These are phyloP conservation scores for Huiozyma naganishii DNA, from an alignment of 805 yeast species.

Conservation along the genomic window DNA sequence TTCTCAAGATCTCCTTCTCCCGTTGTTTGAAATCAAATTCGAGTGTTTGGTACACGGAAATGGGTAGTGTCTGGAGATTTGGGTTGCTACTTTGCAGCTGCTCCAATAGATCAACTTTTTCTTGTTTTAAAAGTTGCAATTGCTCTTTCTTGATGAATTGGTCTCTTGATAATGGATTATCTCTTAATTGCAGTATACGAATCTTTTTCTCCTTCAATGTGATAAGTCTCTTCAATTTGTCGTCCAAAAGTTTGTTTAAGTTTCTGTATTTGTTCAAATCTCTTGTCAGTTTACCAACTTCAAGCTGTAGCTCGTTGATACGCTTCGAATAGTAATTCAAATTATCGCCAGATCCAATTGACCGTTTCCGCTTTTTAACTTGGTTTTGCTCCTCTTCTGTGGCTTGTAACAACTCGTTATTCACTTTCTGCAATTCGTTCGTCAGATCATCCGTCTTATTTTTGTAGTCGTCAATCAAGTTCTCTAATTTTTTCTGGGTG, in stretches of 20 bases:
- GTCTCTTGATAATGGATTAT: conserved; percentile 53
- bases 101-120: conserved; percentile 45
- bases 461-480: conserved; percentile 46
- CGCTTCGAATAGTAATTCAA: conserved; percentile 20
- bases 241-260: conserved; percentile 28
- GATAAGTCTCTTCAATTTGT: conserved; percentile 29
- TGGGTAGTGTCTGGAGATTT: conserved; percentile 37
- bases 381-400: conserved; percentile 8
- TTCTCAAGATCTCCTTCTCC: conserved; percentile 37
- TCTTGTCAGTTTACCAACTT: conserved; percentile 31
- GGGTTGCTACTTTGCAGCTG: conserved; percentile 11
- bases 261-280: conserved; percentile 30
- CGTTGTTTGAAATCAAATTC: conserved; percentile 41
- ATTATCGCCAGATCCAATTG: conserved; percentile 10
- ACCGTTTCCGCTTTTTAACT: conserved; percentile 19
- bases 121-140: conserved; percentile 41
- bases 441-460: conserved; percentile 37
- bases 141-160: conserved; percentile 48
- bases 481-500: conserved; percentile 12
- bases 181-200: conserved; percentile 50
- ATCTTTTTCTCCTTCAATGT: conserved; percentile 30
- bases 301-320: conserved; percentile 30
- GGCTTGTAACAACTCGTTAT: conserved; percentile 15
- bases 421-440: conserved; percentile 28
- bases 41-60: conserved; percentile 51